Evolutionary conservation across 345 rosid genomes (phyloP).

Genomic region (Boechera retrofracta): DNA sequence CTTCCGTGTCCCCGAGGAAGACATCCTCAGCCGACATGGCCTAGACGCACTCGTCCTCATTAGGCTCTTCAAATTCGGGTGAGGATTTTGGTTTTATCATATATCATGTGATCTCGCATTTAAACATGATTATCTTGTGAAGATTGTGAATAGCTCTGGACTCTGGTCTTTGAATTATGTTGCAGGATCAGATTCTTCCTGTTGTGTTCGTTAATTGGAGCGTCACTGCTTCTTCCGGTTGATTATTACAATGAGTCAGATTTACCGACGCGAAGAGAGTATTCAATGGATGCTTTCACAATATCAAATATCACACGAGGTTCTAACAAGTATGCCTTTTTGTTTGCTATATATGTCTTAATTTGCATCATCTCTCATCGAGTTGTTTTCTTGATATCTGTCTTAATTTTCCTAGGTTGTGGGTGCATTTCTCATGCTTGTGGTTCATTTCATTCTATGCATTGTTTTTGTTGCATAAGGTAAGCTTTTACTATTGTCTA

Average conservation of each 20-base stretch:
- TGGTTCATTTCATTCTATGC: constrained; percentile 81
- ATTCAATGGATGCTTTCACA: constrained; percentile 70
- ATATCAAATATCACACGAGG: constrained; percentile 71
- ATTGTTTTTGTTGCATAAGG: constrained; percentile 69
- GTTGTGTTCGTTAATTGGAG: constrained; percentile 70
- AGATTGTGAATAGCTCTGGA: too few species aligned
- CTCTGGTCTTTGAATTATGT: background rate
- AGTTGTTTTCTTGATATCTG: constrained; percentile 11
- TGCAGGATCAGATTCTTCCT: constrained; percentile 76
- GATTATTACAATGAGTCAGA: constrained; percentile 65
- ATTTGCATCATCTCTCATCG: background rate
- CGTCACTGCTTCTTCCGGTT: constrained; percentile 72
- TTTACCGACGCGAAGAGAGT: constrained; percentile 45
- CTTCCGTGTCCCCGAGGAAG: constrained; percentile 71
- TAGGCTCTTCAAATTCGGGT: constrained; percentile 94
- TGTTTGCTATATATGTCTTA: background rate
- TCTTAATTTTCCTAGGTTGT: constrained; percentile 60
- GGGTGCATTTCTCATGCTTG: constrained; percentile 90
- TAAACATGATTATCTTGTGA: too few species aligned
- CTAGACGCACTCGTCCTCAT: constrained; percentile 81
- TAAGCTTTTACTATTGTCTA: constrained; percentile 36
- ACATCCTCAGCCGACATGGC: constrained; percentile 63
- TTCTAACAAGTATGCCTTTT: constrained; percentile 66
- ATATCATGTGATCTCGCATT: background rate
- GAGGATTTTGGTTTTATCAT: constrained; percentile 4